These are phyloP conservation scores for Ailanthus altissimus DNA, from an alignment of 345 rosid genomes.

Conservation along the genomic window DNA sequence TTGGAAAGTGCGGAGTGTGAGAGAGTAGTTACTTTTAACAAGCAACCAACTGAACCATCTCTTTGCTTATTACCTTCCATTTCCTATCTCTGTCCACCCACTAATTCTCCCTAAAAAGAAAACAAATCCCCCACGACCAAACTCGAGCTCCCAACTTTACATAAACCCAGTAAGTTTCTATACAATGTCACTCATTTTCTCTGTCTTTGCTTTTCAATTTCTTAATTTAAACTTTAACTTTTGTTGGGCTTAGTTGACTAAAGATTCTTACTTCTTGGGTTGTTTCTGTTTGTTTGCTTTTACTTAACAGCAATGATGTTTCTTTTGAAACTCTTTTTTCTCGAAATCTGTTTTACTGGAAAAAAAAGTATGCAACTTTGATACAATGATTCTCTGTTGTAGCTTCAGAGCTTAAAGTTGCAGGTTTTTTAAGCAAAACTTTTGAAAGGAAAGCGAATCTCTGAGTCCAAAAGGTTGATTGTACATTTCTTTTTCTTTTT, in stretches of 20 bases:
- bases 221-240: background rate
- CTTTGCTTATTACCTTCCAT: background rate
- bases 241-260: background rate
- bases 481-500: slow-evolving; percentile 2
- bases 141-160: background rate
- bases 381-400: slow-evolving; percentile 20
- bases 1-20: background rate
- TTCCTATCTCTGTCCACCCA: background rate
- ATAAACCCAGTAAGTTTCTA: background rate
- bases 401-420: slow-evolving; percentile 30
- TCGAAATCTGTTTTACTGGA: background rate
- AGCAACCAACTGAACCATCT: background rate
- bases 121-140: background rate
- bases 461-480: slow-evolving; percentile 25
- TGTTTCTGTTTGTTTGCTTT: background rate
- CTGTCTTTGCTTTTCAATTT: background rate
- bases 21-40: background rate
- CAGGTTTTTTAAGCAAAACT: slow-evolving; percentile 21
- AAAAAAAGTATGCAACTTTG: background rate
- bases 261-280: slow-evolving; percentile 1
- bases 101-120: background rate
- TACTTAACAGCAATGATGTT: slow-evolving; percentile 31
- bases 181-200: background rate
- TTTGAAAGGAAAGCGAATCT: slow-evolving; percentile 32
- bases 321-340: slow-evolving; percentile 23